Conservation (phyloP, 2,329 filamentous ascomycete species). For the Cladosporium velox region DNA sequence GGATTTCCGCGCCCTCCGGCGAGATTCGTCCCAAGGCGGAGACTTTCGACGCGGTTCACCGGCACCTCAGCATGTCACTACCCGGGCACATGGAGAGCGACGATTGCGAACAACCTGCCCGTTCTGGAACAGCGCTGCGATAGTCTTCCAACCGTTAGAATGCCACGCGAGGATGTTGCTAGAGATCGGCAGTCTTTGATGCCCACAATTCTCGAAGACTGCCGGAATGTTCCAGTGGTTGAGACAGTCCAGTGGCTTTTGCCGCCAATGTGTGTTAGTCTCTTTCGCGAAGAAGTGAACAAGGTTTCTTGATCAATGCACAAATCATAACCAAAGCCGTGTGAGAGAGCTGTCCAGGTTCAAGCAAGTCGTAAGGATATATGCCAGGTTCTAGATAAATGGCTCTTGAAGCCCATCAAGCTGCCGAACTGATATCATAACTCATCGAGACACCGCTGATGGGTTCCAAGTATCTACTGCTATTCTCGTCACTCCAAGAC, state of each 20-base stretch:
- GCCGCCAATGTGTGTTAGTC: background rate
- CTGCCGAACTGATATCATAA: no score
- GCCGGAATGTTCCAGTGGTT: background rate
- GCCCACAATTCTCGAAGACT: background rate
- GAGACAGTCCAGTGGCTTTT: background rate
- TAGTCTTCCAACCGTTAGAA: background rate
- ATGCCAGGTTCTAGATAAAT: no score
- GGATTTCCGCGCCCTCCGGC: background rate
- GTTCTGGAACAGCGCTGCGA: background rate
- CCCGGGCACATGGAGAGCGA: background rate
- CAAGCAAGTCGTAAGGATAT: no score
- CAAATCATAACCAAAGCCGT: background rate
- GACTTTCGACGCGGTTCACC: background rate
- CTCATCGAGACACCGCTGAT: no score
- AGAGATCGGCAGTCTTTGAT: background rate
- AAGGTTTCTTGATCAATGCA: background rate
- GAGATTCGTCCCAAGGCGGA: background rate
- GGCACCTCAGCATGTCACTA: constrained; percentile 5
- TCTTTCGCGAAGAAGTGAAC: background rate
- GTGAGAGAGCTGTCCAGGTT: no score
- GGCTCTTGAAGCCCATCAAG: no score
- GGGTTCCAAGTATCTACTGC: no score
- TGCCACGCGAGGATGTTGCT: background rate
- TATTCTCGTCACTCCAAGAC: background rate
- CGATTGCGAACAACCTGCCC: background rate